Base-by-base conservation (phyloP, 2,329 filamentous ascomycete genomes). In the Exserohilum turcica region DNA sequence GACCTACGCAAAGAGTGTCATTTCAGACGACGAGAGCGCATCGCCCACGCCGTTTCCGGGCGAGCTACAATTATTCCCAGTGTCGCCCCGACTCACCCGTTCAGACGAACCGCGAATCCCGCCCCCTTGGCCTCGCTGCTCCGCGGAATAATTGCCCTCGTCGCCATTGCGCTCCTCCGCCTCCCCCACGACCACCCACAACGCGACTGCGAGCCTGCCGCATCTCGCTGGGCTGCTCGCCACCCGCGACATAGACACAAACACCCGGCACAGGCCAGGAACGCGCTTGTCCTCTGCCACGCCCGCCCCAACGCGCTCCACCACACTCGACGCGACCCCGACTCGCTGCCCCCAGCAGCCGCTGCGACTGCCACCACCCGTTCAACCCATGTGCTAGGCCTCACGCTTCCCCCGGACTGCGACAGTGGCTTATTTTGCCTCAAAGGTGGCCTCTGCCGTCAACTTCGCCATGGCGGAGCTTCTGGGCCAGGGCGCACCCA, bases 391-490 rank as follows among this genome's bases (percentile, higher is more conserved):
- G 61, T 61, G 59, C 53, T 65, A 70, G 50, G 53, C 37, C 45
- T 33, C 43, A 44, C 39, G 59, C 37, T 38, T 12, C 15, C 43
- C 39, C 42, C 37, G 63, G 32, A 57, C 59, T 57, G 64, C 60
- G 65, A 74, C 61, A 59, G 64, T 72, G 72, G 72, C 69, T 57
- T 72, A 65, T 63, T 49, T 74, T 50, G 70, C 68, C 24, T 68
- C 63, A 45, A 76, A 67, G 54, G 63, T 77, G 72, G 75, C 73
- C 63, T 72, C 70, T 54, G 73, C 67, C 54, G 68, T 76, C 61
- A 72, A 74, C 54, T 71, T 73, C 63, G 74, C 74, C 43, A 77
- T 76, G 75, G 72, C 71, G 51, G 74, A 76, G 72, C 68, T 74
- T 60, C 61, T 72, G 65, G 72, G 70, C 63, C 68, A 73, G 49